phyloP scores from a whole-genome alignment of 441 rosid genomes.

The Theobroma grandiflorum region DNA sequence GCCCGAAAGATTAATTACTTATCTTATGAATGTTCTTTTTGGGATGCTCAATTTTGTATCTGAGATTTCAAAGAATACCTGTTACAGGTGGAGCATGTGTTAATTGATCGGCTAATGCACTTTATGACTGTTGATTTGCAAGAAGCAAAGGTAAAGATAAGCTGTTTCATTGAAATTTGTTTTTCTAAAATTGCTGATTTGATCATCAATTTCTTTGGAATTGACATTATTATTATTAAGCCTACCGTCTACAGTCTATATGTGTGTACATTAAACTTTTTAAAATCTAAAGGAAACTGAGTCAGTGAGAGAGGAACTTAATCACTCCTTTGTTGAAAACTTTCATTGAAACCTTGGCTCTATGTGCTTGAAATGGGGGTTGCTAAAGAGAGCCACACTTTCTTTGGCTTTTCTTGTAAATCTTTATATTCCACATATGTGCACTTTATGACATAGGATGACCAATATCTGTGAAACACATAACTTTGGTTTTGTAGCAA shows the following conservation, averaged over 20 bases:
- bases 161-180: not conserved
- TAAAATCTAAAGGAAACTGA: not conserved
- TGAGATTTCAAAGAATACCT: constrained; percentile 24
- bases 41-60: constrained; percentile 17
- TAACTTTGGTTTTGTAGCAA: constrained; percentile 8
- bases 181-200: not conserved
- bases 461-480: not conserved
- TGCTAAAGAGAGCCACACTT: not conserved
- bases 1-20: not conserved
- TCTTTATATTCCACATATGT: constrained; percentile 3
- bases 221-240: constrained; percentile 20
- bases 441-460: not conserved
- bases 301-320: constrained; percentile 2
- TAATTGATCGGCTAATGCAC: constrained; percentile 73
- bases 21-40: constrained; percentile 21
- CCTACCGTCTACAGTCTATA: not conserved
- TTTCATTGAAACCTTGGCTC: not conserved
- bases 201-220: not conserved
- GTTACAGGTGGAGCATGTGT: constrained; percentile 81
- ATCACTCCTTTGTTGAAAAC: not conserved
- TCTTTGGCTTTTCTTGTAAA: not conserved
- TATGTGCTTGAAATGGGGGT: not conserved
- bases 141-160: constrained; percentile 70
- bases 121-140: constrained; percentile 76
- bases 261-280: not conserved